Evolutionary conservation across 306 rosid genomes (phyloP).

Genomic region (Trifolium dubium): DNA sequence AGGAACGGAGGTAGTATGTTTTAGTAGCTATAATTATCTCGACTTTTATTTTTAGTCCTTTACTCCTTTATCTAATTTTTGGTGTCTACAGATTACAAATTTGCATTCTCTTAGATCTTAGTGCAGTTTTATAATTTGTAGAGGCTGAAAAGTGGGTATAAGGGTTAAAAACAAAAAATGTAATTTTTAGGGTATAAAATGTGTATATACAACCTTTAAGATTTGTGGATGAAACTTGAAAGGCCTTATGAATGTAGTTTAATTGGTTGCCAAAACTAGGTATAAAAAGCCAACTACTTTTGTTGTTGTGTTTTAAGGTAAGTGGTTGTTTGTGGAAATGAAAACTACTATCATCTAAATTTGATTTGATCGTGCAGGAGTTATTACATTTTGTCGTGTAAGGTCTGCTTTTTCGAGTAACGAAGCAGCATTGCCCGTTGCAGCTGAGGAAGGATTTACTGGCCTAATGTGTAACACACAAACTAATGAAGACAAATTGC

Average conservation of each 20-base stretch:
- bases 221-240: constrained; percentile 6
- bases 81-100: too few relatives aligned
- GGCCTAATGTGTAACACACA: constrained; percentile 58
- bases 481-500: constrained; percentile 46
- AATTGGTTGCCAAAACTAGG: not conserved
- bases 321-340: constrained; percentile 27
- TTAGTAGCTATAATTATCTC: not conserved
- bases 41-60: not conserved
- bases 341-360: not conserved
- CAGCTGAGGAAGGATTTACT: constrained; percentile 88
- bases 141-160: not conserved
- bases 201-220: not conserved
- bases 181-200: not conserved
- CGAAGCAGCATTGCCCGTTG: constrained; percentile 73
- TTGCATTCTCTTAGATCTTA: not conserved
- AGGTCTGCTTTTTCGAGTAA: constrained; percentile 77
- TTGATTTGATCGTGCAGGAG: constrained; percentile 61
- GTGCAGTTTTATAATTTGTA: not conserved
- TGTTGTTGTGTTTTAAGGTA: not conserved
- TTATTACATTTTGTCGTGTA: constrained; percentile 88
- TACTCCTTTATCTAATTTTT: not conserved
- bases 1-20: too few relatives aligned
- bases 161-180: not conserved
- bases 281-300: not conserved
- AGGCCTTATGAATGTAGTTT: constrained; percentile 8